A percentile compares a stretch with the other conserved stretches of the same genome.
Conservation (phyloP, 495 filamentous ascomycete species). For the Rostrohypoxylon terebratum region DNA sequence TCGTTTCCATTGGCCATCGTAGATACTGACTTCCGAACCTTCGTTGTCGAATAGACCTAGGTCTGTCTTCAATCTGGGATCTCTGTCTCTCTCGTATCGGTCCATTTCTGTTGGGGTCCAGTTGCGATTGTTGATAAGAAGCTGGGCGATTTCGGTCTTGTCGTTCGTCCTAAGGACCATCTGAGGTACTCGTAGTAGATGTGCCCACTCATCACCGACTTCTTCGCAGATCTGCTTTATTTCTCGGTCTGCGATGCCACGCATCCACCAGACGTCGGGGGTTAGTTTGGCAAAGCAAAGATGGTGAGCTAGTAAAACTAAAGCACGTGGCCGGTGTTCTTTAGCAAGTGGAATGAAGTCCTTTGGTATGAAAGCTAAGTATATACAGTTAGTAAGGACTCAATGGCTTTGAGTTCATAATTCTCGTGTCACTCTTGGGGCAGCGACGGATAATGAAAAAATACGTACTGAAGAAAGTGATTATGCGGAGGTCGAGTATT, state of each 20-base stretch:
- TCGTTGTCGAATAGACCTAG: slow-evolving; percentile 33
- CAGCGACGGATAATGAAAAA: not conserved
- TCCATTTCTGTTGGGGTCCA: slow-evolving; percentile 48
- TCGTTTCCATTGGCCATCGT: slow-evolving; percentile 31
- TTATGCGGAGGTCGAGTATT: slow-evolving; percentile 54
- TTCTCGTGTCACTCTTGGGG: no score
- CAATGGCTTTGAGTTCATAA: not conserved
- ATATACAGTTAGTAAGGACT: slow-evolving; percentile 53
- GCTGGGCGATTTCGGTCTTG: slow-evolving; percentile 44
- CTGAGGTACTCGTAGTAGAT: slow-evolving; percentile 52
- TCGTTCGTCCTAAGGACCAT: slow-evolving; percentile 41
- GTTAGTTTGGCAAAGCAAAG: slow-evolving; percentile 58
- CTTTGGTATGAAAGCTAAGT: slow-evolving; percentile 59
- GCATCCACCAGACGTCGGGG: slow-evolving; percentile 59
- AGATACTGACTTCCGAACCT: slow-evolving; percentile 36
- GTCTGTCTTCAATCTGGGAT: slow-evolving; percentile 37
- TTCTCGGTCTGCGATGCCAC: slow-evolving; percentile 54
- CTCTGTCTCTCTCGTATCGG: slow-evolving; percentile 33
- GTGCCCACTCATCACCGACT: slow-evolving; percentile 52
- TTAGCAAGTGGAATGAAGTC: slow-evolving; percentile 64
- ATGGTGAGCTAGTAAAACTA: slow-evolving; percentile 62
- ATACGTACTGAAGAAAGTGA: slow-evolving; percentile 53
- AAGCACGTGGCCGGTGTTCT: slow-evolving; percentile 64
- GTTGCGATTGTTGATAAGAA: slow-evolving; percentile 53
- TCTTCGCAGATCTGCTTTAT: slow-evolving; percentile 54